Evolutionary conservation across 495 filamentous ascomycete species (phyloP).

Genomic region (Penicillium desertorum): DNA sequence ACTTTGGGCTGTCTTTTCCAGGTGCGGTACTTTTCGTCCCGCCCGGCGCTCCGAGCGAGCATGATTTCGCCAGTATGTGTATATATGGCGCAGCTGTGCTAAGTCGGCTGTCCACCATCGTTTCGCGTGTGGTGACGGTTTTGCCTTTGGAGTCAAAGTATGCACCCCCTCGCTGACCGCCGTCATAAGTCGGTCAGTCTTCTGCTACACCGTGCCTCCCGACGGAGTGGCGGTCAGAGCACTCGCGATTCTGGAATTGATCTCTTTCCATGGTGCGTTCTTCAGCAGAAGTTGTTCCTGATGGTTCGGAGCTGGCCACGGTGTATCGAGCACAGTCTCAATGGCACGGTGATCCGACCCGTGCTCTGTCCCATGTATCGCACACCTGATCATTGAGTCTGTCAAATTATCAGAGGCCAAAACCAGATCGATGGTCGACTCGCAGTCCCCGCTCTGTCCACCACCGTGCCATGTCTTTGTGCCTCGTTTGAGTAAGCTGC

Average conservation of each 20-base stretch:
- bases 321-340: constrained; percentile 29
- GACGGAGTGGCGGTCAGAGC: constrained; percentile 17
- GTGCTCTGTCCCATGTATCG: constrained; percentile 29
- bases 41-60: no score
- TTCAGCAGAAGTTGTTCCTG: constrained; percentile 1
- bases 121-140: constrained; percentile 21
- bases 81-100: constrained; percentile 4
- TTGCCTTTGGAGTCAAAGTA: constrained; percentile 17
- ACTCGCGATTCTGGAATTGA: constrained; percentile 25
- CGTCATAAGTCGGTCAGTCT: not conserved
- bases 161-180: constrained; percentile 13
- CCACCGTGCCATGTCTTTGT: constrained; percentile 31
- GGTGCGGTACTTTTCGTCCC: not conserved
- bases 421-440: not conserved
- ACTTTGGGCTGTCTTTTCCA: constrained; percentile 20
- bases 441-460: constrained; percentile 22
- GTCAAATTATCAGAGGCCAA: constrained; percentile 6
- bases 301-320: constrained; percentile 11
- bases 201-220: constrained; percentile 23
- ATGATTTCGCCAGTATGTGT: no score
- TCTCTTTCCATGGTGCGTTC: constrained; percentile 32
- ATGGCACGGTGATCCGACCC: constrained; percentile 38
- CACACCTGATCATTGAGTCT: constrained; percentile 26
- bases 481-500: constrained; percentile 33
- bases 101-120: constrained; percentile 21